Percentiles rank a stretch among this genome's conserved stretches.
Conservation (phyloP, 768 basidiomycete species). For the Suillus subalutaceus region DNA sequence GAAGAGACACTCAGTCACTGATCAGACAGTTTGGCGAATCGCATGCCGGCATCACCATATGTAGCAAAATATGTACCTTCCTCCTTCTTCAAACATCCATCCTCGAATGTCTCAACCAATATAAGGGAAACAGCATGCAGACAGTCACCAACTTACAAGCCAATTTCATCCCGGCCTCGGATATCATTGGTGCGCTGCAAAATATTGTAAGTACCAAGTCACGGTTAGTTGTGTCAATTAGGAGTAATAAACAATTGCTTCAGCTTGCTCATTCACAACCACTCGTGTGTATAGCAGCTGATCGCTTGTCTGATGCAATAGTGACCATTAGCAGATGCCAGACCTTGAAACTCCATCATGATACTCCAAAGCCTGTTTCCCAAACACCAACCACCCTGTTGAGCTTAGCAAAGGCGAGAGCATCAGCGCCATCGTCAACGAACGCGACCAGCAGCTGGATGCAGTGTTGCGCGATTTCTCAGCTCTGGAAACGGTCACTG, state of each 20-base stretch:
- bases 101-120: not conserved
- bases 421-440: constrained; percentile 19
- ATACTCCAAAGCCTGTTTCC: not conserved
- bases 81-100: too few species aligned
- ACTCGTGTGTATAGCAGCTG: not conserved
- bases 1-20: too few species aligned
- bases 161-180: not conserved
- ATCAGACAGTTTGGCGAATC: too few species aligned
- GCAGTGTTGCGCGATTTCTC: constrained; percentile 19
- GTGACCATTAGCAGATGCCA: not conserved
- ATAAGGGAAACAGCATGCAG: not conserved
- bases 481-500: constrained; percentile 18
- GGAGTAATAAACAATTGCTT: not conserved
- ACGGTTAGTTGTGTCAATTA: not conserved
- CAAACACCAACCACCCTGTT: constrained; percentile 17
- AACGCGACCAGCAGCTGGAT: constrained; percentile 19
- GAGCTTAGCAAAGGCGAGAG: constrained; percentile 13
- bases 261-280: not conserved
- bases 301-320: not conserved
- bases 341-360: not conserved
- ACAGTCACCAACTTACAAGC: not conserved
- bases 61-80: too few species aligned
- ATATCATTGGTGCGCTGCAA: not conserved
- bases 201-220: not conserved
- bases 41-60: too few species aligned